phyloP scores from a whole-genome alignment of 371 early-diverging fungal species.

The Mucor racemosus region DNA sequence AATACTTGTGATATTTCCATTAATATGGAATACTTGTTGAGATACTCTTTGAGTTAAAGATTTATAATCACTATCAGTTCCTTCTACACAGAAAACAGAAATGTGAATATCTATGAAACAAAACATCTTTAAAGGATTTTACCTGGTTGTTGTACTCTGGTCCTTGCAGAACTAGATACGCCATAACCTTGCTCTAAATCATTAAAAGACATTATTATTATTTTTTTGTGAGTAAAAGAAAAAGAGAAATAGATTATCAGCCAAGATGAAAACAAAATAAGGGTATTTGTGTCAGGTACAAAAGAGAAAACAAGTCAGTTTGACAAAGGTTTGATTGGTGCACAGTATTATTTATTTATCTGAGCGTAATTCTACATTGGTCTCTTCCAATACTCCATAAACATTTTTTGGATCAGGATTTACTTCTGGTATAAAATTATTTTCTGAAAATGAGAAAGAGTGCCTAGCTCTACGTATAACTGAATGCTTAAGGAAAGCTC shows the following conservation, averaged over 20 bases:
- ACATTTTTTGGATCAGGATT: conserved; percentile 23
- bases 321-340: background rate
- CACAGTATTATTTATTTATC: conserved; percentile 1
- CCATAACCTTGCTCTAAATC: conserved; percentile 62
- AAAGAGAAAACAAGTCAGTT: no score
- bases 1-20: conserved; percentile 81
- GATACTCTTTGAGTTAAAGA: conserved; percentile 63
- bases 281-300: no score
- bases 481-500: conserved; percentile 61
- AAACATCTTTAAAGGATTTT: conserved; percentile 6
- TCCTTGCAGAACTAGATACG: conserved; percentile 18
- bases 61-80: conserved; percentile 62
- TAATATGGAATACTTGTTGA: conserved; percentile 77
- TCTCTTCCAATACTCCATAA: conserved; percentile 25
- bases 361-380: conserved; percentile 25
- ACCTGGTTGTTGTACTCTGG: conserved; percentile 28
- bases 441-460: conserved; percentile 75
- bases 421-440: conserved; percentile 39
- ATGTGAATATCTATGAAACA: background rate
- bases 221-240: background rate
- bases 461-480: conserved; percentile 51
- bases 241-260: background rate
- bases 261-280: no score
- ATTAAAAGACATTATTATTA: conserved; percentile 51
- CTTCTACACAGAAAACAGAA: conserved; percentile 25